These are phyloP conservation scores for Fraxinus albicans DNA, from an alignment of 305 asterid species.

Conservation along the genomic window DNA sequence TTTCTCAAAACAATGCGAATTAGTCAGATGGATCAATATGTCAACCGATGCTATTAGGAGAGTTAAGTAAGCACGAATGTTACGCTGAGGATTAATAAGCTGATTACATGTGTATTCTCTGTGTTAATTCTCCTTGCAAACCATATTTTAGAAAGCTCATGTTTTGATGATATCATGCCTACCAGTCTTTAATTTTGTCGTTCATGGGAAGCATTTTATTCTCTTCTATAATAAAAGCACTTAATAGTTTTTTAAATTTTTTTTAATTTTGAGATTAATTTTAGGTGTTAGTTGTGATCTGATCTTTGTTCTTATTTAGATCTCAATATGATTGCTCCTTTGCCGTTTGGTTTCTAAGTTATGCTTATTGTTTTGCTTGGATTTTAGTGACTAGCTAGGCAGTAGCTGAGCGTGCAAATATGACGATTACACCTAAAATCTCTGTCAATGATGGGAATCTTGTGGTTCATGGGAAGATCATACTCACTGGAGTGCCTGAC, in stretches of 20 bases:
- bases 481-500: slow-evolving; percentile 76
- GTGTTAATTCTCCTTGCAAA: neutral
- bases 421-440: slow-evolving; percentile 90
- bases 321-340: neutral
- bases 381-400: slow-evolving; percentile 36
- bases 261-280: neutral
- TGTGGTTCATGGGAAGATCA: slow-evolving; percentile 86
- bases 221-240: neutral
- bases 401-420: slow-evolving; percentile 35
- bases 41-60: neutral
- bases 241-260: neutral
- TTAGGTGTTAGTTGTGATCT: neutral
- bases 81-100: neutral
- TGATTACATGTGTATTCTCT: neutral
- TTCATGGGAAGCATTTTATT: neutral
- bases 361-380: slow-evolving; percentile 17
- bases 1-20: neutral
- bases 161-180: neutral
- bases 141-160: neutral
- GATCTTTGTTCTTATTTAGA: neutral
- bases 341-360: neutral
- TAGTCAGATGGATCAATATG: neutral
- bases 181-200: neutral
- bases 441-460: slow-evolving; percentile 76
- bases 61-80: neutral